phyloP scores from a whole-genome alignment of 2,329 filamentous ascomycete genomes.

The Epichloe gansuensis region DNA sequence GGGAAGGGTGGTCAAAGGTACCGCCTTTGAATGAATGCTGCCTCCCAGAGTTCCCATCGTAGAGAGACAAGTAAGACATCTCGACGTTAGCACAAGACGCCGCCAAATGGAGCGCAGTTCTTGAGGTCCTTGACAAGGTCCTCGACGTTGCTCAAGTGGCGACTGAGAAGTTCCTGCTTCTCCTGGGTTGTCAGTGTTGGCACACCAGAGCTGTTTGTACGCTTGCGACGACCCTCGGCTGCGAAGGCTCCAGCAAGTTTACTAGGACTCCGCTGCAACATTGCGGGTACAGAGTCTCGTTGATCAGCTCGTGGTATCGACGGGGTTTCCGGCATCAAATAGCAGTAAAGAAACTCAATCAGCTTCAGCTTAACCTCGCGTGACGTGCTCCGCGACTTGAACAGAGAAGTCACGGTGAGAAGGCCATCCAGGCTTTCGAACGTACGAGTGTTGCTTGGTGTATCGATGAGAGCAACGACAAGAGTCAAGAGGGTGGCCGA shows the following conservation, averaged over 20 bases:
- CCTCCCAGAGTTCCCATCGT: neutral
- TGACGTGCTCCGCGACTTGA: constrained; percentile 75
- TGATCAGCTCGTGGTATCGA: constrained; percentile 37
- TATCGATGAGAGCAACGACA: constrained; percentile 76
- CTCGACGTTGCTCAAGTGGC: constrained; percentile 70
- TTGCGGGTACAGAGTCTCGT: constrained; percentile 32
- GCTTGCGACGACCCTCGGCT: constrained; percentile 18
- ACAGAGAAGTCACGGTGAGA: constrained; percentile 79
- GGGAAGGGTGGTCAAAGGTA: neutral
- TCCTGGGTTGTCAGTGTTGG: constrained; percentile 58
- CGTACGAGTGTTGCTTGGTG: constrained; percentile 74
- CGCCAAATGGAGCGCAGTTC: constrained; percentile 63
- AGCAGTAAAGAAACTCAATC: constrained; percentile 97
- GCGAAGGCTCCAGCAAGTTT: constrained; percentile 49
- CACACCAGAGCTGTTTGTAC: constrained; percentile 24
- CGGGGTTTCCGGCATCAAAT: constrained; percentile 83
- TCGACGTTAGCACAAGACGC: constrained; percentile 33
- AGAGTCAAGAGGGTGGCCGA: constrained; percentile 81
- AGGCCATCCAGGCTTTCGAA: constrained; percentile 90
- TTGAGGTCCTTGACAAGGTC: constrained; percentile 74
- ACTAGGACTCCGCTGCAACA: constrained; percentile 54
- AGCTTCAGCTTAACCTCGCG: constrained; percentile 88
- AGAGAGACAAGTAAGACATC: too few relatives aligned
- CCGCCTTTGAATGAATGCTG: too few relatives aligned
- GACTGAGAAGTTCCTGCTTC: constrained; percentile 67